Evolutionary conservation across 2,329 filamentous ascomycete genomes (phyloP).

Genomic region (Phoma sp.): DNA sequence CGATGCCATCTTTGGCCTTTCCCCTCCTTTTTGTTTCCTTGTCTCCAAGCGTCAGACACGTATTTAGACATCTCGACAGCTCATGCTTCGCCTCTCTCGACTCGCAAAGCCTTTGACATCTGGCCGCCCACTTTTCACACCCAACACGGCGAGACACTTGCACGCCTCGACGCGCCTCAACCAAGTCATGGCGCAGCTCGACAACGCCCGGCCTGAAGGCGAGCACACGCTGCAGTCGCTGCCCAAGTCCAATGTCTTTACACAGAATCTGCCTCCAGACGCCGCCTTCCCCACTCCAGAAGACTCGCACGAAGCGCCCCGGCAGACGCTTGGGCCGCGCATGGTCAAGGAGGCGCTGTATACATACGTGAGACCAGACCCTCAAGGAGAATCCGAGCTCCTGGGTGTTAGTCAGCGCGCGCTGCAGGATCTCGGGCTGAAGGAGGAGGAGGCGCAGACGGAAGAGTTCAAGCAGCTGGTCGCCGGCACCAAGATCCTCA

Average conservation of each 20-base stretch:
- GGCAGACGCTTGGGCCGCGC: conserved; percentile 77
- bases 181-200: conserved; percentile 54
- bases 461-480: conserved; percentile 79
- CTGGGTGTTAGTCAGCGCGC: conserved; percentile 81
- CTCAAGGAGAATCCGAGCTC: conserved; percentile 74
- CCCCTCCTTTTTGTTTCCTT: conserved; percentile 11
- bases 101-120: conserved; percentile 10
- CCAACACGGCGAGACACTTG: conserved; percentile 12
- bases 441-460: conserved; percentile 69
- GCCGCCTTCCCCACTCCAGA: conserved; percentile 78
- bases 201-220: conserved; percentile 34
- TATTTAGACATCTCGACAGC: conserved; percentile 1
- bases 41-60: not conserved
- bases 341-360: conserved; percentile 85
- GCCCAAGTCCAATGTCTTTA: conserved; percentile 70
- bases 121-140: not conserved
- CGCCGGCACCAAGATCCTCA: conserved; percentile 81
- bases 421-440: conserved; percentile 80
- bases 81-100: conserved; percentile 26
- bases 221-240: conserved; percentile 57
- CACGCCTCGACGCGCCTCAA: conserved; percentile 44
- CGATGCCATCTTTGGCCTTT: conserved; percentile 23
- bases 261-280: conserved; percentile 75
- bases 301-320: conserved; percentile 79
- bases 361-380: conserved; percentile 87